Base-by-base conservation (phyloP, 768 basidiomycete genomes). In the Amanita rimosa region DNA sequence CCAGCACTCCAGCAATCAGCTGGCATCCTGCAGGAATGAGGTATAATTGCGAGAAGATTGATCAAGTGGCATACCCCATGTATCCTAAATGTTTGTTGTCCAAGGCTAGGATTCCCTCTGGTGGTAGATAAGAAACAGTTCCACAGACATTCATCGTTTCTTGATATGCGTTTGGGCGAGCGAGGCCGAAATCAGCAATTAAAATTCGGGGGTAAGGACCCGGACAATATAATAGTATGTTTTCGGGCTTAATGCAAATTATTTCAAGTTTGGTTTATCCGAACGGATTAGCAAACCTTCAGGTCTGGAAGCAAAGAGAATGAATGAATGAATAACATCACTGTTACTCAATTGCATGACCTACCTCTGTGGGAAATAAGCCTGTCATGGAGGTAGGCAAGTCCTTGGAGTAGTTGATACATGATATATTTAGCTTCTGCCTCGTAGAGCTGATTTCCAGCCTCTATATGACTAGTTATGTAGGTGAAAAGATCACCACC, bases 1-100 rank as follows among this genome's bases (percentile, higher is more conserved):
- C 89, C 89, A 10, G 83, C 76, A 55, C 88, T 89, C 89, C 89
- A 92, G 57, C 88, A 91, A 62, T 92, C 89, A 2, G 87, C 75
- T n/a, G 87, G 85, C 82, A 90, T 83, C 16, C 86, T 86, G 63
- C 35, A 35, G 10, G 16, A 40, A 11, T 52, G 19, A 53, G 44
- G 10, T 7, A 17, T 8, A n/a, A 34, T 46, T 3, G 35, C n/a
- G 26, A 13, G 21, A 13, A 6, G 8, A 31, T 37, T 1, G 29
- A 26, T 13, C 6, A 44, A 38, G 13, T 14, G 5, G 21, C 54
- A 33, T 57, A 74, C 76, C 75, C 75, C 24, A 72, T 63, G 55
- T 88, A 89, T 44, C 83, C 79, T 37, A 85, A 63, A 50, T 85
- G 71, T 55, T 81, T 82, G 54, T 83, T 71, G 55, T 89, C 84